phyloP scores from a whole-genome alignment of 164 flowering plant genomes.

The grape (Vitis vinifera) region DNA sequence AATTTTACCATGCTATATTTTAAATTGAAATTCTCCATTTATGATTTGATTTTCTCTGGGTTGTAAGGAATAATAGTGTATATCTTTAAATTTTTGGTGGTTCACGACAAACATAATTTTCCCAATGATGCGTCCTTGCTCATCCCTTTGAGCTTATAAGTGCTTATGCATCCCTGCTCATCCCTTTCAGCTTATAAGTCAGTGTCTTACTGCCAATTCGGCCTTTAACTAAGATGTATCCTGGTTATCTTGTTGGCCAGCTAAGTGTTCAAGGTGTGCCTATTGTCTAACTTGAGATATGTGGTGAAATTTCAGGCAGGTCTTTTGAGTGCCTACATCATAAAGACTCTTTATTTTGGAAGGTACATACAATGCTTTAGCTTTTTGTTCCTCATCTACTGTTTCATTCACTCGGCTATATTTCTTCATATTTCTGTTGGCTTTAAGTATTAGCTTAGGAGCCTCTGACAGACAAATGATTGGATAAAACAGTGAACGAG shows the following conservation, averaged over 20 bases:
- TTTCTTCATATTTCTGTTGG: background rate
- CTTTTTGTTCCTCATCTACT: background rate
- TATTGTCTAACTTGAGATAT: conserved; percentile 1
- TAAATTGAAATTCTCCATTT: background rate
- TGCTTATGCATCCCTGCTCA: background rate
- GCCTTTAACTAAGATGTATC: no score
- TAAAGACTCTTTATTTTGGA: conserved; percentile 65
- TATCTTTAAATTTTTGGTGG: background rate
- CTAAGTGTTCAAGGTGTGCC: background rate
- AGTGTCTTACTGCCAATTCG: no score
- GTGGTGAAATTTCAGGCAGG: conserved; percentile 40
- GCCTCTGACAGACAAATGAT: no score
- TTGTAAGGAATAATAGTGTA: background rate
- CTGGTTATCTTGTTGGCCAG: no score
- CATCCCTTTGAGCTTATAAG: background rate
- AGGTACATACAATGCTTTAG: conserved; percentile 31
- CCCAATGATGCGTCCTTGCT: background rate
- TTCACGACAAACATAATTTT: background rate
- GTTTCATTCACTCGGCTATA: background rate
- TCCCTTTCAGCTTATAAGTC: no score
- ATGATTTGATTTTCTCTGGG: background rate
- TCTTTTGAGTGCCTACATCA: conserved; percentile 57
- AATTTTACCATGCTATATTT: background rate
- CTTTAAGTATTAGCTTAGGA: no score
- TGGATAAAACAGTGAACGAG: no score